phyloP scores from a whole-genome alignment of 805 yeast species.

The Hagleromyces aurorensis region DNA sequence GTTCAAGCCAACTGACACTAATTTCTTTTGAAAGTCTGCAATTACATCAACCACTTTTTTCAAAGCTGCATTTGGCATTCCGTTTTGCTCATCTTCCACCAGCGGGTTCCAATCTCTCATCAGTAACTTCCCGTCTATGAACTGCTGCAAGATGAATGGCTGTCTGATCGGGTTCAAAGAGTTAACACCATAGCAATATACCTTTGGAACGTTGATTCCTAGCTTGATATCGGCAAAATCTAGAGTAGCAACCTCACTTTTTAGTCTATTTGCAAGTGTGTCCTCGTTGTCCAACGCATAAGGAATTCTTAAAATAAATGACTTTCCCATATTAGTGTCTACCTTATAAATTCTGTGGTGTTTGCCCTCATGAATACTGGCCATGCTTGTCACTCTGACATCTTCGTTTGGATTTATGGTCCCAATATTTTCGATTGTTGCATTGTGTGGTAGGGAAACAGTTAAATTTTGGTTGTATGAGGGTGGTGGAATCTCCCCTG shows the following conservation, averaged over 20 bases:
- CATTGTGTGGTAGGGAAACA: constrained; percentile 42
- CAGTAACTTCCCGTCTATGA: constrained; percentile 65
- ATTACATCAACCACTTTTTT: constrained; percentile 62
- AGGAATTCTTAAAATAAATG: constrained; percentile 76
- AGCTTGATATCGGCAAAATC: constrained; percentile 68
- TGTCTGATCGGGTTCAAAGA: constrained; percentile 53
- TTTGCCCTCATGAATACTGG: constrained; percentile 88
- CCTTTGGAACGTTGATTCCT: constrained; percentile 64
- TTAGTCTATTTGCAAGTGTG: constrained; percentile 57
- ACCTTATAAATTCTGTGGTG: constrained; percentile 83
- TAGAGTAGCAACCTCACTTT: constrained; percentile 89
- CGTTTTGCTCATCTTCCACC: constrained; percentile 44
- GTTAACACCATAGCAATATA: constrained; percentile 55
- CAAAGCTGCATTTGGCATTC: constrained; percentile 41
- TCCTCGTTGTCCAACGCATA: constrained; percentile 65
- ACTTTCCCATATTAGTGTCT: constrained; percentile 46
- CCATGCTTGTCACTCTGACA: constrained; percentile 56
- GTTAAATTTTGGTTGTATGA: constrained; percentile 36
- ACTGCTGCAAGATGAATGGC: constrained; percentile 80
- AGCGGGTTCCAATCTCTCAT: constrained; percentile 92
- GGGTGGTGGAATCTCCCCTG: constrained; percentile 29
- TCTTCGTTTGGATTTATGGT: constrained; percentile 36
- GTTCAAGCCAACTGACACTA: constrained; percentile 54
- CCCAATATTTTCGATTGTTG: constrained; percentile 38
- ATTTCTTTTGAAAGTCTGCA: constrained; percentile 52